Conservation (phyloP, 805 yeast genomes). For the Nakazawaea ishiwadae region DNA sequence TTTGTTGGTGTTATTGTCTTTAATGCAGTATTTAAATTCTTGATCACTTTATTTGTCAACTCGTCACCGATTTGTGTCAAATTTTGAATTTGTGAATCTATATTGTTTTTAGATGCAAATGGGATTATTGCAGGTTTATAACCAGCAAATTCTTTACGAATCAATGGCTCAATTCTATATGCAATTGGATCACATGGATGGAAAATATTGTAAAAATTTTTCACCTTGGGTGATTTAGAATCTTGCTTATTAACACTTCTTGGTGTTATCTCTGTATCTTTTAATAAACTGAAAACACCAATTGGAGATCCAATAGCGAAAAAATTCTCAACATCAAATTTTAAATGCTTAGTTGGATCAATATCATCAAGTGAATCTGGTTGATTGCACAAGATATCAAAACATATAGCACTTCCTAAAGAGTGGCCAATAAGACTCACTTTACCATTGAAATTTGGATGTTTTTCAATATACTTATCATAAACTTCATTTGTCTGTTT, state of each 20-base stretch:
- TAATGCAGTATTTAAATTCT: slow-evolving; percentile 13
- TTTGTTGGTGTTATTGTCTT: slow-evolving; percentile 1
- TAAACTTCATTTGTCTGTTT: slow-evolving; percentile 61
- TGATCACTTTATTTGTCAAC: slow-evolving; percentile 26
- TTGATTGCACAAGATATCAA: slow-evolving; percentile 64
- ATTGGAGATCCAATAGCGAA: slow-evolving; percentile 89
- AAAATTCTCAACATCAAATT: slow-evolving; percentile 68
- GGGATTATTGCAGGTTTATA: slow-evolving; percentile 56
- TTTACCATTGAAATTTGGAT: slow-evolving; percentile 75
- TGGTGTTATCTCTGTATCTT: slow-evolving; percentile 53
- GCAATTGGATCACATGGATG: slow-evolving; percentile 93
- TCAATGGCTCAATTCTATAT: slow-evolving; percentile 83
- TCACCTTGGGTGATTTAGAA: slow-evolving; percentile 47
- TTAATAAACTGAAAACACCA: slow-evolving; percentile 78
- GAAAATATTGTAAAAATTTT: slow-evolving; percentile 73
- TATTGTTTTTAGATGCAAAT: slow-evolving; percentile 43
- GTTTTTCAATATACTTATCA: slow-evolving; percentile 48
- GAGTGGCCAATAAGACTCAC: slow-evolving; percentile 89
- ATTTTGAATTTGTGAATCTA: slow-evolving; percentile 41
- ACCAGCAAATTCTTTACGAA: slow-evolving; percentile 43
- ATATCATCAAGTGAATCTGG: slow-evolving; percentile 23
- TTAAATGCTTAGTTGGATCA: slow-evolving; percentile 34
- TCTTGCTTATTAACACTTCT: slow-evolving; percentile 18
- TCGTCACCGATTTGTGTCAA: slow-evolving; percentile 37
- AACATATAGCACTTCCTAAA: slow-evolving; percentile 78